phyloP scores from a whole-genome alignment of 1,284 basidiomycete genomes.

The Apiotrichum brassicae region DNA sequence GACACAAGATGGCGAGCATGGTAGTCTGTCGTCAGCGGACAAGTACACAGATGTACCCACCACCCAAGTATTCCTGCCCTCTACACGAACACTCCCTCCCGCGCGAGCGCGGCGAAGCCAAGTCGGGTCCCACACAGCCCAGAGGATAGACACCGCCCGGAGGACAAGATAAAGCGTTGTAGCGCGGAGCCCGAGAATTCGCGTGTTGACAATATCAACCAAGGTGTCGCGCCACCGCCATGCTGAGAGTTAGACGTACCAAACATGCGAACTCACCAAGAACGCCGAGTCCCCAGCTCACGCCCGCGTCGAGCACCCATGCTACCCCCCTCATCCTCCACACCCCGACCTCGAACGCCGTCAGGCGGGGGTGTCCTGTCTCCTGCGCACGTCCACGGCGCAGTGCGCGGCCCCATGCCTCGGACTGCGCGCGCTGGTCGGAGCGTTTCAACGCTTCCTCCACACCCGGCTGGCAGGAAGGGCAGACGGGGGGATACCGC shows the following conservation, averaged over 20 bases:
- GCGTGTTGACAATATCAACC: neutral
- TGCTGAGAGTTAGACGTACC: neutral
- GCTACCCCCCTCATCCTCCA: conserved; percentile 27
- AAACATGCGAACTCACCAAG: conserved; percentile 13
- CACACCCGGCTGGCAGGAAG: conserved; percentile 63
- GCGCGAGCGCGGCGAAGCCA: conserved; percentile 21
- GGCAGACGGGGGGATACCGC: conserved; percentile 81
- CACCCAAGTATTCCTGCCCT: conserved; percentile 29
- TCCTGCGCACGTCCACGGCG: conserved; percentile 17
- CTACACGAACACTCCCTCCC: conserved; percentile 9
- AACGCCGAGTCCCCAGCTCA: conserved; percentile 15
- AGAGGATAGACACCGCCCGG: conserved; percentile 25
- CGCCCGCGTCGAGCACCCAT: conserved; percentile 11
- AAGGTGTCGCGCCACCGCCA: neutral
- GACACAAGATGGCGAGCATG: conserved; percentile 7
- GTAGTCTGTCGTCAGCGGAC: conserved; percentile 2
- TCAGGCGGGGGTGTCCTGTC: neutral
- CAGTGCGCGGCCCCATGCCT: conserved; percentile 53
- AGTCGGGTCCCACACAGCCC: conserved; percentile 42
- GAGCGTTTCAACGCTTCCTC: conserved; percentile 70
- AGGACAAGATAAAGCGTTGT: conserved; percentile 2
- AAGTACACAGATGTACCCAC: conserved; percentile 17
- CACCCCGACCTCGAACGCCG: conserved; percentile 14
- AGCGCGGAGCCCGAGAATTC: neutral
- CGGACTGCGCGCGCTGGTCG: conserved; percentile 71